Conservation (phyloP, 2,329 filamentous ascomycete genomes). For the Aureobasidium sp. region DNA sequence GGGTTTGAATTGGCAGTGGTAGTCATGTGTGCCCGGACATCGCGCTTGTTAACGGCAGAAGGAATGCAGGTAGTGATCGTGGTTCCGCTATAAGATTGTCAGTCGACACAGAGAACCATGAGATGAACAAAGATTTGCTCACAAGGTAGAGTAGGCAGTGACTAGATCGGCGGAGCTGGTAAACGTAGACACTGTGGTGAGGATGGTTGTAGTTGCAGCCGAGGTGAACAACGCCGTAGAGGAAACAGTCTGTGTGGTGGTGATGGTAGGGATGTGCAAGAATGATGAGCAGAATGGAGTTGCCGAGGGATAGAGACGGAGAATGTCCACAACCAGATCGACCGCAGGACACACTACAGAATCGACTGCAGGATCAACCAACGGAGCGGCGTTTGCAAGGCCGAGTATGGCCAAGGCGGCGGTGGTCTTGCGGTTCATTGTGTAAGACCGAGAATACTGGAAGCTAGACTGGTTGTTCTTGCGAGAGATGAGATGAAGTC, state of each 20-base stretch:
- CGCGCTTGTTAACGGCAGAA: neutral
- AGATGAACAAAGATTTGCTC: neutral
- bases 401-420: neutral
- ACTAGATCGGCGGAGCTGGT: neutral
- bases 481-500: too few relatives aligned
- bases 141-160: neutral
- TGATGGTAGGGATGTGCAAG: neutral
- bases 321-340: neutral
- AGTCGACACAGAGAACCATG: neutral
- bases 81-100: neutral
- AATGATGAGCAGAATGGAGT: neutral
- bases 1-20: too few relatives aligned
- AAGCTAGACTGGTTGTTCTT: too few relatives aligned
- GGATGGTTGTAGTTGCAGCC: neutral
- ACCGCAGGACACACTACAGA: neutral
- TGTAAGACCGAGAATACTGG: too few relatives aligned
- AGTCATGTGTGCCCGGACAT: neutral
- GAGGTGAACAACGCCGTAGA: neutral
- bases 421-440: neutral
- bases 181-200: slow-evolving; percentile 5
- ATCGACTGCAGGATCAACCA: neutral
- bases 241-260: neutral
- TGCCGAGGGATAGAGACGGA: neutral
- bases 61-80: neutral
- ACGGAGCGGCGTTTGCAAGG: neutral